Percentiles rank a stretch among this genome's conserved stretches.
Evolutionary conservation across 1,284 basidiomycete genomes (phyloP).

Genomic region (Schizophyllum amplum): DNA sequence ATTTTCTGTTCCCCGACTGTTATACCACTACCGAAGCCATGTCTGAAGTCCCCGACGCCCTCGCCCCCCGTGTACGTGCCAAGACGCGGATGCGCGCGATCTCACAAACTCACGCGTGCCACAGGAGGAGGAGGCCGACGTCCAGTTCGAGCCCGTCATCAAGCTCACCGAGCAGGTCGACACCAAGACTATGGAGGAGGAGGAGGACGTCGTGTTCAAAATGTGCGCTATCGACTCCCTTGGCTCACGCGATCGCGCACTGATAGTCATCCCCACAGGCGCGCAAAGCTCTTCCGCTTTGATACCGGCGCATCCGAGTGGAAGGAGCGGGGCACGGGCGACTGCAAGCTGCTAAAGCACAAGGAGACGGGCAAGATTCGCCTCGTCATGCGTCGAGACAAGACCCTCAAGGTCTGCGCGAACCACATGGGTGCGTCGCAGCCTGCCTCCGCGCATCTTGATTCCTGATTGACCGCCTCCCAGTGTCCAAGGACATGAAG

Average conservation of each 20-base stretch:
- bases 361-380: conserved; percentile 88
- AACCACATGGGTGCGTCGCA: conserved; percentile 85
- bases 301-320: conserved; percentile 78
- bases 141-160: conserved; percentile 95
- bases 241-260: conserved; percentile 13
- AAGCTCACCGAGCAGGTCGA: conserved; percentile 96
- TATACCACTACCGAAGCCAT: conserved; percentile 32
- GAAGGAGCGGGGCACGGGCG: conserved; percentile 96
- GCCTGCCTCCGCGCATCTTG: conserved; percentile 4
- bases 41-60: conserved; percentile 56
- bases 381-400: conserved; percentile 99
- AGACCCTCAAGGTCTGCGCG: conserved; percentile 99
- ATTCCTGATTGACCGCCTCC: conserved; percentile 3
- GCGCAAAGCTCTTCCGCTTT: conserved; percentile 98
- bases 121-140: conserved; percentile 82
- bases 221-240: conserved; percentile 51
- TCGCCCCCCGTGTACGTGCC: conserved; percentile 58
- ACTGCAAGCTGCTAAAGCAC: conserved; percentile 84
- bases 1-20: conserved; percentile 24
- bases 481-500: conserved; percentile 88
- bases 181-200: conserved; percentile 92
- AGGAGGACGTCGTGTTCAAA: conserved; percentile 93
- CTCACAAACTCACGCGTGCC: conserved; percentile 11
- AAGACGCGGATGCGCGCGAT: conserved; percentile 9
- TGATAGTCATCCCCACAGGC: conserved; percentile 44